Percentiles rank a stretch among this genome's conserved stretches.
Evolutionary conservation across 2,329 filamentous ascomycete species (phyloP).

Genomic region (Thermothelomyces thermophilus): DNA sequence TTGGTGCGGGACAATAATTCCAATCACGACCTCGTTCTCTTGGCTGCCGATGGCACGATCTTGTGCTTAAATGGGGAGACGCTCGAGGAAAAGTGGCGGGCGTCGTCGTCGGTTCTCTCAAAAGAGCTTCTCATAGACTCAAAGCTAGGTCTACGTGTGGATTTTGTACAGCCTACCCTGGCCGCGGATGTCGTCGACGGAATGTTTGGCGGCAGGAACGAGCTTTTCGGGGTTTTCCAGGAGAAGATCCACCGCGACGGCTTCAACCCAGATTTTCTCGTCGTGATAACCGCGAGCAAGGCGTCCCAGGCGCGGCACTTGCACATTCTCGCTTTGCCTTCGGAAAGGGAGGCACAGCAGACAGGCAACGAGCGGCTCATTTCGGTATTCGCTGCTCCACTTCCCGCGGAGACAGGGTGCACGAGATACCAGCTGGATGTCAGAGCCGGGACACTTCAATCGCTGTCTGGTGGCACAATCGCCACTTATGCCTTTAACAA

Average conservation of each 20-base stretch:
- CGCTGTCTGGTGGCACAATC: conserved; percentile 48
- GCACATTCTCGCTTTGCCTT: conserved; percentile 30
- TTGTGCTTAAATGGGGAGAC: conserved; percentile 53
- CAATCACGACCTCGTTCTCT: conserved; percentile 44
- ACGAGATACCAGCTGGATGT: conserved; percentile 43
- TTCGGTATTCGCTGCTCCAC: conserved; percentile 23
- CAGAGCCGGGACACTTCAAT: conserved; percentile 56
- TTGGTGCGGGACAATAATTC: conserved; percentile 22
- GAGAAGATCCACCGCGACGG: conserved; percentile 38
- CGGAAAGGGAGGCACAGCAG: conserved; percentile 16
- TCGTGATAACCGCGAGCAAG: conserved; percentile 39
- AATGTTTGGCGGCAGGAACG: conserved; percentile 48
- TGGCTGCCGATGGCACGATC: conserved; percentile 56
- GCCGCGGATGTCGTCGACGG: conserved; percentile 46
- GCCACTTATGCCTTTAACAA: conserved; percentile 56
- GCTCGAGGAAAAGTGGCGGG: conserved; percentile 42
- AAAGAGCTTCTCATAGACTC: conserved; percentile 33
- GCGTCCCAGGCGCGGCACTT: conserved; percentile 29
- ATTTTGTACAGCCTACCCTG: conserved; percentile 42
- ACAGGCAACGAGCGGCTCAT: conserved; percentile 18
- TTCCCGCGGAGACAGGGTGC: conserved; percentile 14
- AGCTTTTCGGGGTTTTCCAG: conserved; percentile 46
- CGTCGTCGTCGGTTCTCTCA: conserved; percentile 36
- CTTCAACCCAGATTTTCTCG: conserved; percentile 47
- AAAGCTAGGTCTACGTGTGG: conserved; percentile 37